phyloP scores from a whole-genome alignment of 2,329 filamentous ascomycete genomes.

The Ascocoryne sarcoides region DNA sequence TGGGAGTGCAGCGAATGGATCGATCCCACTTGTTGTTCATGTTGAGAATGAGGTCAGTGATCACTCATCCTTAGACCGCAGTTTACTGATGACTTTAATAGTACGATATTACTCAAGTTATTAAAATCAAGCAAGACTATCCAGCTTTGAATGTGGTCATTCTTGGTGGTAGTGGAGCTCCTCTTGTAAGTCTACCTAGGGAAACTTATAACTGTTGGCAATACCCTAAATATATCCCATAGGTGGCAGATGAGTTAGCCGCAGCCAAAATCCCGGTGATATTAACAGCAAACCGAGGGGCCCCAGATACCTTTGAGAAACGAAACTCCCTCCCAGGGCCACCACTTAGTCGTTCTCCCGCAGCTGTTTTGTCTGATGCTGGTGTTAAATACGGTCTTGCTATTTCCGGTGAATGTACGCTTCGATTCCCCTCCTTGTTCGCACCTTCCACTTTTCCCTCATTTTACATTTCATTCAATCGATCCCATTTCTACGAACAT shows the following conservation, averaged over 20 bases:
- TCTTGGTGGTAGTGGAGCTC: constrained; percentile 33
- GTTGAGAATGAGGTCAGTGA: constrained; percentile 31
- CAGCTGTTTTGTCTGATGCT: constrained; percentile 32
- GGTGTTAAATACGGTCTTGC: constrained; percentile 32
- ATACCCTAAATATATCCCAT: not conserved
- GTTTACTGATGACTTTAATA: not conserved
- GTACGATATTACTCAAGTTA: constrained; percentile 35
- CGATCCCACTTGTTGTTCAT: constrained; percentile 34
- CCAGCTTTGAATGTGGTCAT: constrained; percentile 30
- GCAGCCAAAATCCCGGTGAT: constrained; percentile 35
- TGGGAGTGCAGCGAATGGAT: constrained; percentile 31
- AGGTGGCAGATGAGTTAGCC: constrained; percentile 34
- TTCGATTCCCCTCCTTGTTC: no score
- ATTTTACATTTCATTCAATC: no score
- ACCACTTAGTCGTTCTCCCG: constrained; percentile 33
- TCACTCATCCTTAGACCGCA: not conserved
- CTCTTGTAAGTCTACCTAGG: constrained; percentile 30
- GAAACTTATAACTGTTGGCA: no score
- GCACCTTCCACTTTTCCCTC: no score
- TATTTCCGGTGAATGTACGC: constrained; percentile 22
- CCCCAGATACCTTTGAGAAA: constrained; percentile 30
- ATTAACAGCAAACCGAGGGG: constrained; percentile 32
- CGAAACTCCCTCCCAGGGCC: constrained; percentile 33
- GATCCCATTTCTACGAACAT: no score
- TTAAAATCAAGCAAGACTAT: constrained; percentile 32